phyloP scores from a whole-genome alignment of 148 eudicot species.

The Camellia sinensis region DNA sequence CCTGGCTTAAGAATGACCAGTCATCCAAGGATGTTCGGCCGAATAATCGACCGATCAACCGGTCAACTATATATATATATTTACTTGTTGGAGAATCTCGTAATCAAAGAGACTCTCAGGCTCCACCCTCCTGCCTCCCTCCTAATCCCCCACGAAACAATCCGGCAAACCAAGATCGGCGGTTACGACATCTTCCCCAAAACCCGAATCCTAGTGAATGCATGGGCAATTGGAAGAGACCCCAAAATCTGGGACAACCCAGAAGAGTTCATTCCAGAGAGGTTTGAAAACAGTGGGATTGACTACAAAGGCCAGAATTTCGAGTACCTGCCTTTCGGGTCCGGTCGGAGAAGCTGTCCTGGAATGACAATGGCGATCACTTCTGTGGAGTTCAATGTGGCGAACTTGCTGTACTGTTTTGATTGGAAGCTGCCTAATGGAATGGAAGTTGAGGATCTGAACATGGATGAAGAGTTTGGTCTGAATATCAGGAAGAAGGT shows the following conservation, averaged over 20 bases:
- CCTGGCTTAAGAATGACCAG: too few species aligned
- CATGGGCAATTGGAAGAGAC: slow-evolving; percentile 13
- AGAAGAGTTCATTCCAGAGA: slow-evolving; percentile 9
- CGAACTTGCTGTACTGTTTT: slow-evolving; percentile 1
- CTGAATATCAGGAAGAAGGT: slow-evolving; percentile 5
- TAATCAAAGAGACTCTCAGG: slow-evolving; percentile 14
- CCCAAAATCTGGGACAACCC: slow-evolving; percentile 5
- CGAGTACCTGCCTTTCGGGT: slow-evolving; percentile 3
- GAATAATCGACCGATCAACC: too few species aligned
- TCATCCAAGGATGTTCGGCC: too few species aligned
- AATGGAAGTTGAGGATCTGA: neutral
- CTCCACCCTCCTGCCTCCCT: slow-evolving; percentile 14
- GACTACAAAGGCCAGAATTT: slow-evolving; percentile 8
- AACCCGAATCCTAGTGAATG: slow-evolving; percentile 2
- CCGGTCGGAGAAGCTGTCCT: slow-evolving; percentile 5
- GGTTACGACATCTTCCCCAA: neutral
- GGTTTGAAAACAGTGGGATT: neutral
- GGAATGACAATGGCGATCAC: slow-evolving; percentile 3
- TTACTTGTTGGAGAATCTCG: neutral
- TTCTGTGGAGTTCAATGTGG: neutral
- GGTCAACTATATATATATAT: too few species aligned
- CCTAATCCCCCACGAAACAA: slow-evolving; percentile 6
- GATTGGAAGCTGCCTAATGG: slow-evolving; percentile 13
- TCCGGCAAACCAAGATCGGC: neutral
- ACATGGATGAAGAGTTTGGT: neutral